A percentile compares a stretch with the other conserved stretches of the same genome.
These are phyloP conservation scores for Chenopodium quinoa DNA, from an alignment of 148 eudicot species.

Conservation along the genomic window DNA sequence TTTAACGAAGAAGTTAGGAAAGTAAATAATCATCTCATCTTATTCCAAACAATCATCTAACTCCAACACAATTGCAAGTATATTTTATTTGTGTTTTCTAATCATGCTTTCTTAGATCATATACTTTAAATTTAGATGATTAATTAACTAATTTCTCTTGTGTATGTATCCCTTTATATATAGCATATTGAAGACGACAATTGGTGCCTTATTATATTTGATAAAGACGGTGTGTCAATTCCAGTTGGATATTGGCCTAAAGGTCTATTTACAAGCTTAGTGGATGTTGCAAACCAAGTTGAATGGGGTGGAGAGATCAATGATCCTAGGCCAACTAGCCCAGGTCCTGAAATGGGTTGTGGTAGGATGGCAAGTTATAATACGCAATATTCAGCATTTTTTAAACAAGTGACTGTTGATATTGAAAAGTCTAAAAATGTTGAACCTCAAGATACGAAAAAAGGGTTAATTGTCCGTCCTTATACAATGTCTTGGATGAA, in stretches of 20 bases:
- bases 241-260: slow-evolving; percentile 8
- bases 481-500: neutral
- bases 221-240: no score
- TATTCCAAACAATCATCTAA: no score
- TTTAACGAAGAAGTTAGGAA: no score
- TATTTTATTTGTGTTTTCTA: no score
- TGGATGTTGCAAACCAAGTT: slow-evolving; percentile 4
- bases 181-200: no score
- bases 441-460: neutral
- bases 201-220: no score
- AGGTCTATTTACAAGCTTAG: neutral
- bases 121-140: no score
- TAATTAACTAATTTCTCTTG: no score
- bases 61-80: no score
- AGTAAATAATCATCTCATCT: no score
- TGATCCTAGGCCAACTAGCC: neutral
- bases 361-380: neutral
- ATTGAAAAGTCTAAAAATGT: neutral
- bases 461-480: neutral
- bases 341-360: neutral
- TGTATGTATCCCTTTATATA: no score
- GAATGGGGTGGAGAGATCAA: slow-evolving; percentile 6
- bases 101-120: no score
- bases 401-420: neutral
- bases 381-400: neutral